Evolutionary conservation across 179 eudicot genomes (phyloP).

Genomic region (Monotropa hypopitys): DNA sequence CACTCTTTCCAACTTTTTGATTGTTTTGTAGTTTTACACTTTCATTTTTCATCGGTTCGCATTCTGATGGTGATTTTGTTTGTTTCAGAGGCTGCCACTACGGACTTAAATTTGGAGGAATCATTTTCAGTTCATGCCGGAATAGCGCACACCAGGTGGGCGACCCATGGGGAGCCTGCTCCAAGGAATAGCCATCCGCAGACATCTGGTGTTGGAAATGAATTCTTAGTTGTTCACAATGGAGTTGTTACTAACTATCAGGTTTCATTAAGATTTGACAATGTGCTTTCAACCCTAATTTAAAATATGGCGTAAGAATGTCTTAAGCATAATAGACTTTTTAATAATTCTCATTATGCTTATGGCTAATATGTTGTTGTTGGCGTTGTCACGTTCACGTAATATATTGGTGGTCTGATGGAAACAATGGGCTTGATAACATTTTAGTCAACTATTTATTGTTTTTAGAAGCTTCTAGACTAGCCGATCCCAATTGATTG

Average conservation of each 20-base stretch:
- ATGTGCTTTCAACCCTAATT: background rate
- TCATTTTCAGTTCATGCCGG: conserved; percentile 78
- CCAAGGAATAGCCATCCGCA: conserved; percentile 97
- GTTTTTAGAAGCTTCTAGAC: background rate
- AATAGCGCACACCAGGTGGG: conserved; percentile 99
- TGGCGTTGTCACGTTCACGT: background rate
- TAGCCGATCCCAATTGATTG: no score
- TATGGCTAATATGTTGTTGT: background rate
- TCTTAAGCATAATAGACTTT: background rate
- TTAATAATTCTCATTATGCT: background rate
- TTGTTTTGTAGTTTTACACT: background rate
- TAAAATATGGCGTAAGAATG: background rate
- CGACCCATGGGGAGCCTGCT: conserved; percentile 97
- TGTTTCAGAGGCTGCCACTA: conserved; percentile 54
- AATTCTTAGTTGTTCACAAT: conserved; percentile 91
- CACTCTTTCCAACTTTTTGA: background rate
- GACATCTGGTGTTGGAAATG: conserved; percentile 74
- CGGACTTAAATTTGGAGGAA: conserved; percentile 73
- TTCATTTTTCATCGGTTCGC: background rate
- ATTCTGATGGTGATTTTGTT: background rate
- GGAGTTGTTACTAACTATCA: conserved; percentile 88
- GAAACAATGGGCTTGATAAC: background rate
- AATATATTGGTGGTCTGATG: background rate
- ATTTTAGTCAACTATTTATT: background rate
- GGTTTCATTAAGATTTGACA: conserved; percentile 29